Evolutionary conservation across 352 stramenopile species (phyloP).

Genomic region (Globisporangium cederbergense): DNA sequence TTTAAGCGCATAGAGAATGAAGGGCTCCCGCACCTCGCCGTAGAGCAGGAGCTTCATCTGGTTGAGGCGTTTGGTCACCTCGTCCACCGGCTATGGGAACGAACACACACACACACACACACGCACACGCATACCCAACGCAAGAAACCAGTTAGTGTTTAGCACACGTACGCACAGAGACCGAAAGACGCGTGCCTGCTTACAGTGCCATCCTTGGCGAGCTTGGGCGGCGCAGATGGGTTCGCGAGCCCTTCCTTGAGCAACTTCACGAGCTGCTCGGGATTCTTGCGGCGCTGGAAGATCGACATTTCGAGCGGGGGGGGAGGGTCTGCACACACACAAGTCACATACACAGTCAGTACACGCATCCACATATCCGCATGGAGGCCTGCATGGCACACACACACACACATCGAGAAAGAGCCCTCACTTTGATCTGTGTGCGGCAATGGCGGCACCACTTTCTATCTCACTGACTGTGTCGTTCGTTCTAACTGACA

Average conservation of each 20-base stretch:
- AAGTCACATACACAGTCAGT: neutral
- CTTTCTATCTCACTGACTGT: neutral
- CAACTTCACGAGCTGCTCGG: conserved; percentile 80
- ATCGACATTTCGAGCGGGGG: conserved; percentile 44
- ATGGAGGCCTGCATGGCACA: neutral
- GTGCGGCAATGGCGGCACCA: neutral
- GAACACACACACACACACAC: neutral
- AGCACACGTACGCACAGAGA: neutral
- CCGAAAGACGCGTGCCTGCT: neutral
- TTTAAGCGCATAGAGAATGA: neutral
- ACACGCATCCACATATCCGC: neutral
- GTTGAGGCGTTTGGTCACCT: conserved; percentile 78
- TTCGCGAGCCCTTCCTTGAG: conserved; percentile 69
- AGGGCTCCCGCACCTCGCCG: conserved; percentile 43
- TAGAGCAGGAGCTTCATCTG: conserved; percentile 87
- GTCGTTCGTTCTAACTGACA: neutral
- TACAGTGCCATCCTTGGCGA: conserved; percentile 48
- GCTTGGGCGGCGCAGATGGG: conserved; percentile 43
- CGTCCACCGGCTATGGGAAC: conserved; percentile 37
- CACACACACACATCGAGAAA: neutral
- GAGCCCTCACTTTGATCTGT: neutral
- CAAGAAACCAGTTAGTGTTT: too few relatives aligned
- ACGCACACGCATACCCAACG: neutral
- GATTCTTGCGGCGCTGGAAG: conserved; percentile 76
- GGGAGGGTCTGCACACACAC: neutral